phyloP scores from a whole-genome alignment of 768 basidiomycete genomes.

The Tylopilus plumbeoviolaceoides region DNA sequence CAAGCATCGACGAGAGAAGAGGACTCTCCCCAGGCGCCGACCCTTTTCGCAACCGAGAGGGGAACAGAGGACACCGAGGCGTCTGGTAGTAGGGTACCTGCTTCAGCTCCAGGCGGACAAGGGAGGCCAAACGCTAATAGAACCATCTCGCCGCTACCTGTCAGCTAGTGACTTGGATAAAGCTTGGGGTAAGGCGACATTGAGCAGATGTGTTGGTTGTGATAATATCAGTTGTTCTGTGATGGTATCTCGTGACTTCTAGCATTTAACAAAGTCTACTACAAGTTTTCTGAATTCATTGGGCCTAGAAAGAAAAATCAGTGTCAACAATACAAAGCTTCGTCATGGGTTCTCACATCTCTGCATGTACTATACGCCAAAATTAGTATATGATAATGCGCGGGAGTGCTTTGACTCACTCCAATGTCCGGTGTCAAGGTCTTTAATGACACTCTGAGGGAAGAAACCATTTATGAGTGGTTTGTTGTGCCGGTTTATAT shows the following conservation, averaged over 20 bases:
- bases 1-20: conserved; percentile 28
- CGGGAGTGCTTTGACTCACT: conserved; percentile 41
- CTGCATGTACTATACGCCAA: conserved; percentile 64
- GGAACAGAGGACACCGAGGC: conserved; percentile 5
- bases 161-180: not conserved
- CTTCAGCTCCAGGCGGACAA: not conserved
- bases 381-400: conserved; percentile 8
- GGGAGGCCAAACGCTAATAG: not conserved
- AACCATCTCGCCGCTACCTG: not conserved
- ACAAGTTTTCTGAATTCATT: conserved; percentile 50
- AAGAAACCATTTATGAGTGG: conserved; percentile 65
- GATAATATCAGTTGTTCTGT: not conserved
- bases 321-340: not conserved
- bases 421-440: conserved; percentile 83
- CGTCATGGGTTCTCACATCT: conserved; percentile 42
- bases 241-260: conserved; percentile 7
- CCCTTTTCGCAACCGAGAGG: conserved; percentile 8
- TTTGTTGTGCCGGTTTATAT: conserved; percentile 70
- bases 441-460: conserved; percentile 59
- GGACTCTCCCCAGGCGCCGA: conserved; percentile 23
- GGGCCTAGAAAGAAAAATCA: conserved; percentile 34
- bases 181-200: too few species aligned
- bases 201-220: not conserved
- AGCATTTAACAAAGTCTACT: conserved; percentile 24
- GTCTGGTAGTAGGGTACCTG: not conserved